phyloP scores from a whole-genome alignment of 169 alveolate species.

The Plasmodium blacklocki region DNA sequence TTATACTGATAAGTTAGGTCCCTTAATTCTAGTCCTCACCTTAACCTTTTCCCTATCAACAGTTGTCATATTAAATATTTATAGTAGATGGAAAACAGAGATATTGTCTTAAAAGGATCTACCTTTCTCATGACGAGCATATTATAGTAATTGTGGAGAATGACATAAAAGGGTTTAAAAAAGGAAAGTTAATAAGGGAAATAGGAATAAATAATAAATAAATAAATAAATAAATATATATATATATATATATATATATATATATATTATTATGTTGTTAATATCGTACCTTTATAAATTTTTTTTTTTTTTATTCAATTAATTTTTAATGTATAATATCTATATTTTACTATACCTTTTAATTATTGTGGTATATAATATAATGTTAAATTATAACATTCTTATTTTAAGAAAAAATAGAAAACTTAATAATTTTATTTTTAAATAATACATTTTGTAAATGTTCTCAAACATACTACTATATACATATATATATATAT shows the following conservation, averaged over 20 bases:
- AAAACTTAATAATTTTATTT: background rate
- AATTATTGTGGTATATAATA: no score
- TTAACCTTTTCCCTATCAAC: constrained; percentile 74
- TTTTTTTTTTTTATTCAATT: no score
- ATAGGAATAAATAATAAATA: no score
- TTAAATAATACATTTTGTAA: background rate
- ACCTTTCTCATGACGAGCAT: no score
- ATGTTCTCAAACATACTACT: background rate
- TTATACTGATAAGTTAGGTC: constrained; percentile 85
- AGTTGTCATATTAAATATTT: constrained; percentile 75
- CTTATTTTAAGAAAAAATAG: constrained; percentile 2
- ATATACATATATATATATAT: background rate
- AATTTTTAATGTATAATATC: no score
- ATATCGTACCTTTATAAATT: background rate
- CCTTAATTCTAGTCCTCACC: constrained; percentile 78
- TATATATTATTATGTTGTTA: constrained; percentile 1
- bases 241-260: background rate
- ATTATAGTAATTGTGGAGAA: no score
- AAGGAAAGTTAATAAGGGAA: no score
- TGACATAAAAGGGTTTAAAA: no score
- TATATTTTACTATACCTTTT: no score
- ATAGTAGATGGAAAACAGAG: constrained; percentile 31
- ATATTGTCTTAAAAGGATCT: background rate
- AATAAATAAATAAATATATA: background rate
- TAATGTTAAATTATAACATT: no score